phyloP scores from a whole-genome alignment of 1,139 yeast genomes.

The Taiozyma sp. region DNA sequence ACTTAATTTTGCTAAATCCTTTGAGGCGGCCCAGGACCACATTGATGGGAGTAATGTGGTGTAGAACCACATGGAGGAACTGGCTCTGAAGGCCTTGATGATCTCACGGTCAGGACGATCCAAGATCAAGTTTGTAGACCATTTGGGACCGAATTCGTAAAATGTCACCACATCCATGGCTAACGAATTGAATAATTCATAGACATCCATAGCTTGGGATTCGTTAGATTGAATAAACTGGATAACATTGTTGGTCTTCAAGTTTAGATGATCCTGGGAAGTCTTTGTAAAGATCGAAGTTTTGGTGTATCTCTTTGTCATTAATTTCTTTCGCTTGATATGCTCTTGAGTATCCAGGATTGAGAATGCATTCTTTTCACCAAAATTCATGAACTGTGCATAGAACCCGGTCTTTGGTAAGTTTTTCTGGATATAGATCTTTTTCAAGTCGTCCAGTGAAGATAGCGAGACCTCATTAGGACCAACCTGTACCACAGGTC shows the following conservation, averaged over 20 bases:
- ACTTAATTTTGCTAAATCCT: constrained; percentile 36
- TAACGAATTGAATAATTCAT: constrained; percentile 58
- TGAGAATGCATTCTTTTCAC: constrained; percentile 55
- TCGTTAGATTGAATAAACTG: constrained; percentile 12
- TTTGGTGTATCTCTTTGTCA: constrained; percentile 48
- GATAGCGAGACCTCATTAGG: constrained; percentile 61
- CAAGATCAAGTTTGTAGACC: constrained; percentile 35
- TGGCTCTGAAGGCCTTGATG: constrained; percentile 45
- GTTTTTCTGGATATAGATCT: constrained; percentile 50
- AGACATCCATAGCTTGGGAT: constrained; percentile 42
- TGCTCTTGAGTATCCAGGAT: constrained; percentile 47
- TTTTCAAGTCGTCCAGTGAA: constrained; percentile 47
- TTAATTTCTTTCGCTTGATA: constrained; percentile 42
- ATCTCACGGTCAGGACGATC: constrained; percentile 38
- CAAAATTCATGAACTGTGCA: constrained; percentile 58
- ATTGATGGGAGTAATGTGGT: constrained; percentile 56
- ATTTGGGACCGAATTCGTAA: constrained; percentile 51
- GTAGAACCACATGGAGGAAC: constrained; percentile 67
- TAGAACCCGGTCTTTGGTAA: constrained; percentile 60
- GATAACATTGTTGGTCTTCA: constrained; percentile 29
- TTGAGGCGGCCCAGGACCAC: constrained; percentile 47
- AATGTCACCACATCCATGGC: constrained; percentile 70
- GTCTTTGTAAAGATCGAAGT: constrained; percentile 22
- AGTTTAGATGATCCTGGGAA: constrained; percentile 20
- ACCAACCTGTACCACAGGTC: constrained; percentile 55